Base-by-base conservation (phyloP, 352 stramenopile species). In the Hyaloperonospora brassicae region DNA sequence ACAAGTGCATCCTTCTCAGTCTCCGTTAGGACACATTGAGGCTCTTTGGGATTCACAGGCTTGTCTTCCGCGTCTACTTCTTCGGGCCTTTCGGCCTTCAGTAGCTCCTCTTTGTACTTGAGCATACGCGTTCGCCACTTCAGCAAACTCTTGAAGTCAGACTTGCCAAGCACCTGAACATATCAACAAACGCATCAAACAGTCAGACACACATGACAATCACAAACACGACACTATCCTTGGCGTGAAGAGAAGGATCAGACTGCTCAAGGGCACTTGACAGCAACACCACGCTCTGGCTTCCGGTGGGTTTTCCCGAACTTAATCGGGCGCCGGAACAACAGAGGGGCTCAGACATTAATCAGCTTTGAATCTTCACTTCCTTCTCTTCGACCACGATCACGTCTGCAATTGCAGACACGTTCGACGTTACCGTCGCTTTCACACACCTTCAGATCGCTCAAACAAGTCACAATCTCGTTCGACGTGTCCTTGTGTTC, bases 121-220 rank as follows among this genome's bases (percentile, higher is more conserved):
- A 73, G 61, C 81, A 98, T 97, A 34, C 96, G 95, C 5, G 95
- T 72, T 17, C 97, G 84, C 97, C 97, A 99, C 50, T 94, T 97
- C 10, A 99, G 69, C 21, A 99, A 61, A 23, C 72, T 73, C 69
- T 98, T 98, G 54, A 99, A 99, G 57, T 99, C 97, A 6, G 72
- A 66, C 50, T 99, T 98, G 46, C 97, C 97, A 12, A 99, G 79
- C 8, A 99, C 84, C 84, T 94, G 65, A 24, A 47, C 0, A 23
- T 0, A 61, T 0, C 59, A 45, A 49, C 14, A 45, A 10, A 24
- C 31, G 11, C 9, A 23, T 61, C 54, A 60, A 27, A n/a, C 34
- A n/a, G 1, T 14, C 1, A 17, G 9, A 13, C 35, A 40, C 5
- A 17, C 35, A 40, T n/a, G 14, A 1, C 0, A 46, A 25, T 31